Conservation (phyloP, 352 stramenopile genomes). For the Pythium apleroticum region DNA sequence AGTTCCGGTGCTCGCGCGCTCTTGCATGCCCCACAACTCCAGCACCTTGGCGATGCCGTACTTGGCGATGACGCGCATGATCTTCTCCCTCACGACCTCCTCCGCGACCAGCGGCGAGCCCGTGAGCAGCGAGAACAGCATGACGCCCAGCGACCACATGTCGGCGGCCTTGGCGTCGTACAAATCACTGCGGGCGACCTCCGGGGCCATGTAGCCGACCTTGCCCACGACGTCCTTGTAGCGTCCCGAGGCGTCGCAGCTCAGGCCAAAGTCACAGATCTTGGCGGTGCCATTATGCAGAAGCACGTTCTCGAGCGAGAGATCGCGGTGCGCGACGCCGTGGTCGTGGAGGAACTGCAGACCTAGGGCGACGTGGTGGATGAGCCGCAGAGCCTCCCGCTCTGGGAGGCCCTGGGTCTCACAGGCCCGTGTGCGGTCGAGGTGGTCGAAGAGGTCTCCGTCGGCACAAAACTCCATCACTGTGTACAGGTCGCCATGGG, state of each 20-base stretch:
- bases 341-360: slow-evolving; percentile 49
- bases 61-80: slow-evolving; percentile 43
- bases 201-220: slow-evolving; percentile 74
- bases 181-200: slow-evolving; percentile 36
- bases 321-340: slow-evolving; percentile 51
- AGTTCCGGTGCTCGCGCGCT: slow-evolving; percentile 24
- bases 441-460: slow-evolving; percentile 60
- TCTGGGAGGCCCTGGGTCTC: slow-evolving; percentile 36
- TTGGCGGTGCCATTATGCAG: slow-evolving; percentile 40
- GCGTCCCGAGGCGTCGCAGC: slow-evolving; percentile 35
- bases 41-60: slow-evolving; percentile 57
- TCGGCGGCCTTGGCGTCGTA: slow-evolving; percentile 55
- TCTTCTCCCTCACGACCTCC: slow-evolving; percentile 33
- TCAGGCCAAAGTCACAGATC: slow-evolving; percentile 68
- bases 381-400: slow-evolving; percentile 36
- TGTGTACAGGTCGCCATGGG: slow-evolving; percentile 43
- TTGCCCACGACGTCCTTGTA: slow-evolving; percentile 57
- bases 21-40: slow-evolving; percentile 50
- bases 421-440: slow-evolving; percentile 21
- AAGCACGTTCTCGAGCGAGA: slow-evolving; percentile 65
- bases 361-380: slow-evolving; percentile 42
- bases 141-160: slow-evolving; percentile 67
- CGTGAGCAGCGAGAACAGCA: slow-evolving; percentile 73
- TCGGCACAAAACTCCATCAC: slow-evolving; percentile 66
- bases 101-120: slow-evolving; percentile 53